Percentiles rank a stretch among this genome's conserved stretches.
These are phyloP conservation scores for Geranium brycei DNA, from an alignment of 345 rosid species.

Conservation along the genomic window DNA sequence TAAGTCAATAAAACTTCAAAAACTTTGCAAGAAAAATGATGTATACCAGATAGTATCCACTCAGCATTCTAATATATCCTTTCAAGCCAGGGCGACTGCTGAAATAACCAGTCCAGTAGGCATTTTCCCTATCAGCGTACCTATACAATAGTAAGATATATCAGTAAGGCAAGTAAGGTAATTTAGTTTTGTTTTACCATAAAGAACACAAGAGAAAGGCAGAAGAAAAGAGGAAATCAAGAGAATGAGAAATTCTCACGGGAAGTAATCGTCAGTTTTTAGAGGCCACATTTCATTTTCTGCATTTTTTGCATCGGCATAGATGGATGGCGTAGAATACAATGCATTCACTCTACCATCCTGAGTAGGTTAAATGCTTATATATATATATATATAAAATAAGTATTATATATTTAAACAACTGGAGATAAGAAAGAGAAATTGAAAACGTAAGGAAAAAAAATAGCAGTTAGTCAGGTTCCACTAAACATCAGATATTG, in stretches of 20 bases:
- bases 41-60: constrained; percentile 82
- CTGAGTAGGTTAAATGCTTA: constrained; percentile 20
- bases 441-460: neutral
- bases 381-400: no score
- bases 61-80: constrained; percentile 53
- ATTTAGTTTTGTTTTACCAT: no score
- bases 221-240: neutral
- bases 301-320: constrained; percentile 58
- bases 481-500: no score
- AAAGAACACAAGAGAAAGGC: no score
- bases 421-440: neutral
- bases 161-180: no score
- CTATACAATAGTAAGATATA: constrained; percentile 18
- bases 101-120: constrained; percentile 89
- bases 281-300: constrained; percentile 64
- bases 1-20: neutral
- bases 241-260: constrained; percentile 30
- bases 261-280: constrained; percentile 70
- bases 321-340: constrained; percentile 83
- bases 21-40: constrained; percentile 2
- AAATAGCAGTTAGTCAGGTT: neutral
- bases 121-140: constrained; percentile 47
- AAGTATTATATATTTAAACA: no score
- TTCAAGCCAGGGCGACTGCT: constrained; percentile 76
- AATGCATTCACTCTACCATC: constrained; percentile 72